These are phyloP conservation scores for Arthrinium phaeospermum DNA, from an alignment of 2,329 filamentous ascomycete species.

Conservation along the genomic window DNA sequence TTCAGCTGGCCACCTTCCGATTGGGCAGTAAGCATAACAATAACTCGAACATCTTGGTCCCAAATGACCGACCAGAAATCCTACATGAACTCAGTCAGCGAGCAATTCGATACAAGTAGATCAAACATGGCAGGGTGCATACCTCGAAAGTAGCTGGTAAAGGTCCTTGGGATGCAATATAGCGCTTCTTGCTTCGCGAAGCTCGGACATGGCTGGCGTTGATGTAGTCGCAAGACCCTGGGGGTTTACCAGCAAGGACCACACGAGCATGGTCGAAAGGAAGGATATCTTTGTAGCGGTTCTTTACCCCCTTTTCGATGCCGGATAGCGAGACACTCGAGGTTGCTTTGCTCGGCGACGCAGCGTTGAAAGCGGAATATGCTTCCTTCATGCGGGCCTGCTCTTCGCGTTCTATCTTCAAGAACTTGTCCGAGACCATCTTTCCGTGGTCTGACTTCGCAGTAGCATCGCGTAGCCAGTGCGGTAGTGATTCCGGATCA, in stretches of 20 bases:
- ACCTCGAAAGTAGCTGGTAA: conserved; percentile 91
- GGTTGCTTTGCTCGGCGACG: conserved; percentile 37
- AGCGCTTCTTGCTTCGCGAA: conserved; percentile 83
- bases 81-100: conserved; percentile 47
- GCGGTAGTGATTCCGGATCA: conserved; percentile 63
- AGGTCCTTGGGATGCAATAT: conserved; percentile 95
- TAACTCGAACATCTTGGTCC: conserved; percentile 93
- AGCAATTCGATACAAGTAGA: background rate
- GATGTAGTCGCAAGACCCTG: conserved; percentile 86
- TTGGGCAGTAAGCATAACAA: conserved; percentile 96
- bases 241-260: conserved; percentile 70
- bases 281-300: conserved; percentile 97
- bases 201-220: conserved; percentile 90
- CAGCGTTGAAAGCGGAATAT: conserved; percentile 56
- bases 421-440: conserved; percentile 79
- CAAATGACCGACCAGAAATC: conserved; percentile 98
- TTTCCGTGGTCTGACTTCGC: conserved; percentile 76
- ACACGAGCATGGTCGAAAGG: conserved; percentile 95
- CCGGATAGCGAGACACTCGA: conserved; percentile 77
- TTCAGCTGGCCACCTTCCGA: conserved; percentile 92
- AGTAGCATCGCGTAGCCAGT: conserved; percentile 77
- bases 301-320: conserved; percentile 93
- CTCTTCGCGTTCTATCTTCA: conserved; percentile 83
- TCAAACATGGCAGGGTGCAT: conserved; percentile 42
- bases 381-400: conserved; percentile 91